phyloP scores from a whole-genome alignment of 441 rosid genomes.

The Aleurites moluccanus region DNA sequence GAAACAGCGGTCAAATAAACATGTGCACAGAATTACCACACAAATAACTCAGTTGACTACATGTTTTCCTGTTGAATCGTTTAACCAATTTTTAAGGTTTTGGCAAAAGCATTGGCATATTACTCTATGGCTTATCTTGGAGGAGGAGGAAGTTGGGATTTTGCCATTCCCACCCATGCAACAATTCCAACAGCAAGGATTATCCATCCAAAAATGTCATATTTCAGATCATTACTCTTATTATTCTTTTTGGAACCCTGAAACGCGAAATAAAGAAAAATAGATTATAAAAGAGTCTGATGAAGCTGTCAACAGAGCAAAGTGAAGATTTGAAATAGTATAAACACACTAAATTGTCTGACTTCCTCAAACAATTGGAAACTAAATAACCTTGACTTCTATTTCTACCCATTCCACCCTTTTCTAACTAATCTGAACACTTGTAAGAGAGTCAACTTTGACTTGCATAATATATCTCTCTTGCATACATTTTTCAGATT shows the following conservation, averaged over 20 bases:
- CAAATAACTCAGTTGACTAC: conserved; percentile 16
- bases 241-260: conserved; percentile 61
- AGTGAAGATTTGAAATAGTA: neutral
- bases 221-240: conserved; percentile 60
- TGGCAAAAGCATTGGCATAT: conserved; percentile 19
- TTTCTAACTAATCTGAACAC: neutral
- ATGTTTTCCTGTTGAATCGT: conserved; percentile 18
- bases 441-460: neutral
- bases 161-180: conserved; percentile 74
- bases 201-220: conserved; percentile 78
- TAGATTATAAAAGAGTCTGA: neutral
- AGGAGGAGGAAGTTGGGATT: conserved; percentile 58
- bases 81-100: conserved; percentile 15
- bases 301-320: neutral
- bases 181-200: conserved; percentile 83
- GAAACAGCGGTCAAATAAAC: conserved; percentile 19
- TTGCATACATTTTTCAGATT: too few relatives aligned
- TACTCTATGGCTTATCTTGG: conserved; percentile 26
- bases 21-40: conserved; percentile 23
- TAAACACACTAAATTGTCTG: neutral
- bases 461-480: neutral
- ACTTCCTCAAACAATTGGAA: neutral
- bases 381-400: neutral
- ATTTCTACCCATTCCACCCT: neutral
- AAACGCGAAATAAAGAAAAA: conserved; percentile 5